Percentiles rank a stretch among this genome's conserved stretches.
These are phyloP conservation scores for Fusarium domesticum DNA, from an alignment of 2,329 filamentous ascomycete genomes.

Conservation along the genomic window DNA sequence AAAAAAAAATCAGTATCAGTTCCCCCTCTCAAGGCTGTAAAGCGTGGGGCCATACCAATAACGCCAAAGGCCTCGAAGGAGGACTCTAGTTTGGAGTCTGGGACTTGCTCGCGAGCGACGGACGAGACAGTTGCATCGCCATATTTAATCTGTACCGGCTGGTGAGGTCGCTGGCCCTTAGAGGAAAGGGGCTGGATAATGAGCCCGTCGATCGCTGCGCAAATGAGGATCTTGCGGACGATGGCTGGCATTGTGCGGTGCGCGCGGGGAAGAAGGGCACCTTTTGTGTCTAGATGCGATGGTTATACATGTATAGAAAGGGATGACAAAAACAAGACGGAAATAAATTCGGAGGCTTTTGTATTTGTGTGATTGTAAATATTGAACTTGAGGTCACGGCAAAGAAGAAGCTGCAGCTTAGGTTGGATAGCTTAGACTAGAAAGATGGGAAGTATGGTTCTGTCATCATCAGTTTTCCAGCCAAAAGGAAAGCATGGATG, in stretches of 20 bases:
- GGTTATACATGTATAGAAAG: conserved; percentile 9
- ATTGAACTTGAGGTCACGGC: no score
- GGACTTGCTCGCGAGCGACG: conserved; percentile 43
- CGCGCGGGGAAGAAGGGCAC: conserved; percentile 9
- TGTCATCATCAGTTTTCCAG: background rate
- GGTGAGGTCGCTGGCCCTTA: conserved; percentile 54
- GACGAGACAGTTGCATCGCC: conserved; percentile 50
- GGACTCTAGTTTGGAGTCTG: conserved; percentile 45
- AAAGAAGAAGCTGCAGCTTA: background rate
- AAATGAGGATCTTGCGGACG: conserved; percentile 75
- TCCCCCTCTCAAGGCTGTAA: conserved; percentile 5
- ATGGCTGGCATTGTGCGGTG: conserved; percentile 64
- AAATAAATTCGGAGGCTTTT: background rate
- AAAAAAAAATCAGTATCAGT: background rate
- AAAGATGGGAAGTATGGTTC: background rate
- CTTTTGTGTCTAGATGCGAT: background rate
- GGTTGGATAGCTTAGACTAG: background rate
- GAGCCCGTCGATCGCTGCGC: conserved; percentile 78
- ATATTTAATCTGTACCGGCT: conserved; percentile 69
- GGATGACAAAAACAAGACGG: background rate
- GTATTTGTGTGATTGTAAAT: background rate
- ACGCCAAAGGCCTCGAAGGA: conserved; percentile 61
- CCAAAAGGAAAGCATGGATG: conserved; percentile 5
- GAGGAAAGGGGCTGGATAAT: conserved; percentile 69
- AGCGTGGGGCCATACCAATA: conserved; percentile 44